These are phyloP conservation scores for Mucor saturninus DNA, from an alignment of 371 early-diverging fungal species.

Conservation along the genomic window DNA sequence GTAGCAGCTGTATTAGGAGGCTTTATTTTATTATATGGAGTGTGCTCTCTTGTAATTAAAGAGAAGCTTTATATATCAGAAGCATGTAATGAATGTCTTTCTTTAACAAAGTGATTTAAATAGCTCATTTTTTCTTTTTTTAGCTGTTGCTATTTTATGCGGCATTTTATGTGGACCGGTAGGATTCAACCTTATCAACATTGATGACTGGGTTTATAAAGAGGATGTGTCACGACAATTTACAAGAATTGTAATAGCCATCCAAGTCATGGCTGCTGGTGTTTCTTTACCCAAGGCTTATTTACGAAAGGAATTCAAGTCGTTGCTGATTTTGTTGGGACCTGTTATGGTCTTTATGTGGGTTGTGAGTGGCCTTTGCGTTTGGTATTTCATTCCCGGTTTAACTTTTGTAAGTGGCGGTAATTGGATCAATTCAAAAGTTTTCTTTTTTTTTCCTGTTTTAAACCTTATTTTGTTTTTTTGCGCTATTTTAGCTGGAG, in stretches of 20 bases:
- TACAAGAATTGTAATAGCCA: constrained; percentile 76
- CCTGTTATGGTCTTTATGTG: constrained; percentile 83
- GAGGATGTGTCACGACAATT: constrained; percentile 63
- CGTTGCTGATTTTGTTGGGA: constrained; percentile 71
- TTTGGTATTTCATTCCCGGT: constrained; percentile 42
- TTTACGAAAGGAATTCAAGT: constrained; percentile 57
- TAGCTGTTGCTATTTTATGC: constrained; percentile 78
- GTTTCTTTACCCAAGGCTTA: constrained; percentile 65
- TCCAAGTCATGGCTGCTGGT: constrained; percentile 87
- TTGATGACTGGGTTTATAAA: constrained; percentile 44
- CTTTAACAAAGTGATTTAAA: background rate
- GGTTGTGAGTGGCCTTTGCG: constrained; percentile 40
- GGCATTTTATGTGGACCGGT: constrained; percentile 88
- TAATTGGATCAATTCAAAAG: background rate
- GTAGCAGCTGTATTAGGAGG: constrained; percentile 67
- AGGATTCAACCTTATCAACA: constrained; percentile 47
- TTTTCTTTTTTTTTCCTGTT: background rate
- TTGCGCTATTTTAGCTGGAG: constrained; percentile 31
- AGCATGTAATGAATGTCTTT: constrained; percentile 60
- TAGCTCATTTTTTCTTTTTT: background rate
- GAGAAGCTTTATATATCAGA: constrained; percentile 91
- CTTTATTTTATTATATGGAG: constrained; percentile 85
- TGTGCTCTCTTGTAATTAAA: constrained; percentile 86
- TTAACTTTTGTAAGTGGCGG: constrained; percentile 38
- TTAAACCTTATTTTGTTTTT: background rate